These are phyloP conservation scores for Rutidosis leptorrhynchoides DNA, from an alignment of 129 eudicot species.

Conservation along the genomic window DNA sequence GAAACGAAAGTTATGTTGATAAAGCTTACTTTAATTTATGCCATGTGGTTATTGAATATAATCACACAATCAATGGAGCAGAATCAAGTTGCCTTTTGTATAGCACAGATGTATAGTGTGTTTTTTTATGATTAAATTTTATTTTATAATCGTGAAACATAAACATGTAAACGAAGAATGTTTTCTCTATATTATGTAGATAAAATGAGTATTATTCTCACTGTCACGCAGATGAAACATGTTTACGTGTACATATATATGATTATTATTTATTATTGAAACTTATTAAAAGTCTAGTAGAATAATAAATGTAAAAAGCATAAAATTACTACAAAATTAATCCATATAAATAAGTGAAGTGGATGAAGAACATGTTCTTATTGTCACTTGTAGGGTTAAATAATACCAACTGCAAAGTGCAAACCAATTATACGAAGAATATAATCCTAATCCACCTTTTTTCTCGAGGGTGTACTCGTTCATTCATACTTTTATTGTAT, in stretches of 20 bases:
- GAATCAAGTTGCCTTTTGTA: conserved; percentile 23
- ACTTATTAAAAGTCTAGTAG: no score
- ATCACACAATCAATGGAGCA: conserved; percentile 31
- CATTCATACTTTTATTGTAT: neutral
- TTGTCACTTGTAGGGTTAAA: conserved; percentile 2
- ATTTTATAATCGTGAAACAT: no score
- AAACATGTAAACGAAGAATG: no score
- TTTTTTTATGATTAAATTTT: no score
- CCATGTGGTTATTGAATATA: conserved; percentile 19
- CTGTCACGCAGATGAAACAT: conserved; percentile 9
- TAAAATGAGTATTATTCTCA: conserved; percentile 10
- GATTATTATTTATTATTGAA: no score
- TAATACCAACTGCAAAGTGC: neutral
- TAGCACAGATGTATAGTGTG: no score
- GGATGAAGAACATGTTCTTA: conserved; percentile 20
- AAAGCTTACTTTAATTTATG: conserved; percentile 18
- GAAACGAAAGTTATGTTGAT: neutral
- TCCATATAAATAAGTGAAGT: neutral
- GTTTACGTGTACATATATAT: no score
- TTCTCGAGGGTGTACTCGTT: neutral
- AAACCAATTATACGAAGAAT: conserved; percentile 16
- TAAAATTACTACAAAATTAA: neutral
- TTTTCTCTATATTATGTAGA: no score
- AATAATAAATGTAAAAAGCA: neutral
- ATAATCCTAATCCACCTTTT: conserved; percentile 15